Evolutionary conservation across 164 flowering plant genomes (phyloP).

Genomic region (Magnolia sinica): DNA sequence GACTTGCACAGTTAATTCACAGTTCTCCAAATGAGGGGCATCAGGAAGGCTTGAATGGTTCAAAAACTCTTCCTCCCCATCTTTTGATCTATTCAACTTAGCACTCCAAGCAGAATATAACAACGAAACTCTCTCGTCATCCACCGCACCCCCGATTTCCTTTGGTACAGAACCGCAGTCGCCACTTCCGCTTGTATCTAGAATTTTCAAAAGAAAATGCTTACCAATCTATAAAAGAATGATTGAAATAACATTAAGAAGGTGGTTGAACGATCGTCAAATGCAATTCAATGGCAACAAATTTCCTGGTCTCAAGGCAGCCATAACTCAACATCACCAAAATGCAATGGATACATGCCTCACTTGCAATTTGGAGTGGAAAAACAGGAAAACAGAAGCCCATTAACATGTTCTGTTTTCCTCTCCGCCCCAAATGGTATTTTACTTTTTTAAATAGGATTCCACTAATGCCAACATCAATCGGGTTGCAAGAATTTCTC

Average conservation of each 20-base stretch:
- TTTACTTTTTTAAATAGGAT: neutral
- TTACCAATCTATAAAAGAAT: neutral
- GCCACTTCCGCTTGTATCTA: conserved; percentile 29
- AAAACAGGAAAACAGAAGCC: neutral
- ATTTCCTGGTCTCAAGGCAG: too few relatives aligned
- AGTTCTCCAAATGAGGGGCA: conserved; percentile 89
- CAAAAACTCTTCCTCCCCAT: conserved; percentile 23
- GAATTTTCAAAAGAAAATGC: conserved; percentile 1
- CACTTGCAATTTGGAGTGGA: neutral
- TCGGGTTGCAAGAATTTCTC: neutral
- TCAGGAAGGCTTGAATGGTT: conserved; percentile 42
- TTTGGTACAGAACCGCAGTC: conserved; percentile 17
- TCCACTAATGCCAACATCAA: neutral
- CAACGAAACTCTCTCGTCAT: conserved; percentile 38
- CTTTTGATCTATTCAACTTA: conserved; percentile 29
- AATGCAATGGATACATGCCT: neutral
- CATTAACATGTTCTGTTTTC: neutral
- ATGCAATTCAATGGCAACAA: too few relatives aligned
- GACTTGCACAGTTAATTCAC: conserved; percentile 38
- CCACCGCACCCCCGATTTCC: conserved; percentile 19
- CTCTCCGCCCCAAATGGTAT: neutral
- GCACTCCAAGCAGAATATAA: conserved; percentile 70
- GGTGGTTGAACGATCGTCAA: neutral
- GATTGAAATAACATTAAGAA: neutral
- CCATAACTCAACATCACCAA: too few relatives aligned